Percentiles rank a stretch among this genome's conserved stretches.
Conservation (phyloP, 1,284 basidiomycete species). For the Papiliotrema fonsecae region DNA sequence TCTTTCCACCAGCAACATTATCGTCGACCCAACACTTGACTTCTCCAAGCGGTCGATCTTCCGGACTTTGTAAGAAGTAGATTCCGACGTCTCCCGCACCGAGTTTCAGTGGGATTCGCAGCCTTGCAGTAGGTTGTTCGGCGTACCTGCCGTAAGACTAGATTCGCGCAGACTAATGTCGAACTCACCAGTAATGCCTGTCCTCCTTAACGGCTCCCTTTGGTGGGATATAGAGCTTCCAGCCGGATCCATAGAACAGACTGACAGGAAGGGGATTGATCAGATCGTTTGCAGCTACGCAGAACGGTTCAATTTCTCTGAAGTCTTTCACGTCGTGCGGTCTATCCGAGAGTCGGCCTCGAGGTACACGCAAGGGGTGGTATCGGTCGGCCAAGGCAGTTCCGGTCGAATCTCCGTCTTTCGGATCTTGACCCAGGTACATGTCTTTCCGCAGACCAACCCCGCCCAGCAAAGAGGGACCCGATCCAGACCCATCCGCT, state of each 20-base stretch:
- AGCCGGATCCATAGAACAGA: constrained; percentile 84
- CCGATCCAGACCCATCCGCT: constrained; percentile 35
- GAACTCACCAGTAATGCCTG: constrained; percentile 73
- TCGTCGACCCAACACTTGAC: constrained; percentile 56
- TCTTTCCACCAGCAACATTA: constrained; percentile 50
- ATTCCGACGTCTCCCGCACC: constrained; percentile 53
- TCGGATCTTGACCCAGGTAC: constrained; percentile 21
- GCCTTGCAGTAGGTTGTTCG: constrained; percentile 38
- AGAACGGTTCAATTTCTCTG: constrained; percentile 79
- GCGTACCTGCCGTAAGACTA: constrained; percentile 20
- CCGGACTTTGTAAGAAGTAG: constrained; percentile 51
- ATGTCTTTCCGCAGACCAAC: constrained; percentile 47
- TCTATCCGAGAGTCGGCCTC: constrained; percentile 64
- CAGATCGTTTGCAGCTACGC: constrained; percentile 86
- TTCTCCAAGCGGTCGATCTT: constrained; percentile 47
- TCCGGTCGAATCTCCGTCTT: constrained; percentile 23
- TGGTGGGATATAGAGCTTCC: constrained; percentile 69
- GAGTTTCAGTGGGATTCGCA: constrained; percentile 46
- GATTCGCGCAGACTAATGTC: neutral
- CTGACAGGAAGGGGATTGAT: constrained; percentile 88
- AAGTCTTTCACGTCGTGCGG: constrained; percentile 60
- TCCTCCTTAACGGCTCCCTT: constrained; percentile 51
- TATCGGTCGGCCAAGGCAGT: constrained; percentile 35
- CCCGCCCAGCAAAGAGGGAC: constrained; percentile 41
- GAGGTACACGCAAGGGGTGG: constrained; percentile 57